These are phyloP conservation scores for Pezicula neosporulosa DNA, from an alignment of 2,329 filamentous ascomycete genomes.

Conservation along the genomic window DNA sequence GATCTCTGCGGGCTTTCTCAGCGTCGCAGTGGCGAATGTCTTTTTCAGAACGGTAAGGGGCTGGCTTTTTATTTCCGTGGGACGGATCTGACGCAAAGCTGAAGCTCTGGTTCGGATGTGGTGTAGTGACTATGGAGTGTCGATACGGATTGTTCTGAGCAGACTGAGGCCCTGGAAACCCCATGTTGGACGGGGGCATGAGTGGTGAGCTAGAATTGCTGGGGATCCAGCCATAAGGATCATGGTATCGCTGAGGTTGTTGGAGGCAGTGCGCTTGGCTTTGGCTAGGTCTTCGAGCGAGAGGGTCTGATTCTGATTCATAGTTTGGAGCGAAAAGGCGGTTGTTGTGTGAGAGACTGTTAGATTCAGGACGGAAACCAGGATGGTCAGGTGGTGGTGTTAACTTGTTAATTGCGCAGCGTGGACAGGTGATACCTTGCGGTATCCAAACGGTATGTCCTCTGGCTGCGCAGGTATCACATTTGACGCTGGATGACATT, in stretches of 20 bases:
- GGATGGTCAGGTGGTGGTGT: not conserved
- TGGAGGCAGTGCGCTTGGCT: not conserved
- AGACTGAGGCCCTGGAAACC: not conserved
- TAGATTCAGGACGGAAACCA: not conserved
- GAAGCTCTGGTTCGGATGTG: not conserved
- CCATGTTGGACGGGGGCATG: not conserved
- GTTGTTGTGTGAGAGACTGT: not conserved
- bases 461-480: not conserved
- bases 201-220: not conserved
- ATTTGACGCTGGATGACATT: not conserved
- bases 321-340: not conserved
- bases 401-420: slow-evolving; percentile 1
- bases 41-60: not conserved
- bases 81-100: not conserved
- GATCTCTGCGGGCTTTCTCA: not conserved
- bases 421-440: not conserved
- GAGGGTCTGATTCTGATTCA: not conserved
- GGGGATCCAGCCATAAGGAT: not conserved
- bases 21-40: slow-evolving; percentile 1
- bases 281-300: not conserved
- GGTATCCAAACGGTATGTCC: not conserved
- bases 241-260: not conserved
- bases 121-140: not conserved
- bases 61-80: not conserved
- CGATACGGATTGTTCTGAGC: not conserved